These are phyloP conservation scores for Pestalotiopsis fici DNA, from an alignment of 2,329 filamentous ascomycete genomes.

Conservation along the genomic window DNA sequence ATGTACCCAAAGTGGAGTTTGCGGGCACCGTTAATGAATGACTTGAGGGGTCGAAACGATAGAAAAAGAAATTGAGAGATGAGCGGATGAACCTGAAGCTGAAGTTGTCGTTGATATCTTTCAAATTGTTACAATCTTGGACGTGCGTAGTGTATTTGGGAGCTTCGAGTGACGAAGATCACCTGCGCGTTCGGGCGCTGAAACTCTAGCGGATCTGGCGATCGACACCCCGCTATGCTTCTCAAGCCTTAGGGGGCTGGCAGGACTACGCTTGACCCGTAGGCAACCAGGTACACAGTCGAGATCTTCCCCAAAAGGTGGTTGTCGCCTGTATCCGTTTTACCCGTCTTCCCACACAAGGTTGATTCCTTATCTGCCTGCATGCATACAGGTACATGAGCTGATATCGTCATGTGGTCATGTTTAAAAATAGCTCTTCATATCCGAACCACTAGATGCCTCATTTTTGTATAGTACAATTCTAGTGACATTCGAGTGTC, in stretches of 20 bases:
- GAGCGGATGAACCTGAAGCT: neutral
- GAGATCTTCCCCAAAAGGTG: neutral
- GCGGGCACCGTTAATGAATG: neutral
- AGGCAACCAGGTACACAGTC: no score
- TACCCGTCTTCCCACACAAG: neutral
- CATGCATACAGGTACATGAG: neutral
- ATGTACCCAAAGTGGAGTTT: neutral
- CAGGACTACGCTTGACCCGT: neutral
- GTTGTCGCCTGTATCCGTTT: neutral
- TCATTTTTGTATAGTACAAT: no score
- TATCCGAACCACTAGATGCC: neutral
- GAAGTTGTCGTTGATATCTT: neutral
- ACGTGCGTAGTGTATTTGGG: neutral
- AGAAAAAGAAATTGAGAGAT: neutral
- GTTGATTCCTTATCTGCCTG: neutral
- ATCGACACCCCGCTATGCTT: neutral
- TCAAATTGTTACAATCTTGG: neutral
- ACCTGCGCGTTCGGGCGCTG: neutral
- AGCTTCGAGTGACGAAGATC: neutral
- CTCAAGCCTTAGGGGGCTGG: neutral
- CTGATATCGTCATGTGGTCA: neutral
- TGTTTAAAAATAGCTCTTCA: neutral
- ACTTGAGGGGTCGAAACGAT: neutral
- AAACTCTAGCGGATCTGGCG: slow-evolving; percentile 1
- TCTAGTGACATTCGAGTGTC: no score